These are phyloP conservation scores for Didymella sp. DNA, from an alignment of 2,329 filamentous ascomycete species.

Conservation along the genomic window DNA sequence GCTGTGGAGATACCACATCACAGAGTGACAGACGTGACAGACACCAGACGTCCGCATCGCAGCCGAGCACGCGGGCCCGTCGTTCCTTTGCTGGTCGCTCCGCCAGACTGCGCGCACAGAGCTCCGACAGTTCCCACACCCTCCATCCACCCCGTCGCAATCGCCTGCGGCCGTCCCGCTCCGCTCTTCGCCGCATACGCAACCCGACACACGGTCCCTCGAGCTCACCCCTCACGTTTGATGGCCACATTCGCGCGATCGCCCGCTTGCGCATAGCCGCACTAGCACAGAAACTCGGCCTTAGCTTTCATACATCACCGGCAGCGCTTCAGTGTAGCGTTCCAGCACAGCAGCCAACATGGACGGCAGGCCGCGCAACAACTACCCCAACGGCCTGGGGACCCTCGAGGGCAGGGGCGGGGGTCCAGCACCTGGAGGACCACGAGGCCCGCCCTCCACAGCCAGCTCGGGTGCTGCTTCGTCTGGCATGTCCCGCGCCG, in stretches of 20 bases:
- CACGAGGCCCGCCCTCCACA: slow-evolving; percentile 37
- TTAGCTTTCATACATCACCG: neutral
- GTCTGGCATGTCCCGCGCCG: slow-evolving; percentile 63
- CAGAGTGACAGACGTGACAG: neutral
- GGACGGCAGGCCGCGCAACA: slow-evolving; percentile 45
- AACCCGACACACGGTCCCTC: slow-evolving; percentile 23
- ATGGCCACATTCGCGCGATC: slow-evolving; percentile 30
- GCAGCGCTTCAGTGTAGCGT: slow-evolving; percentile 13
- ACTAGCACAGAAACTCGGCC: slow-evolving; percentile 6
- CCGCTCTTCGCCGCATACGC: slow-evolving; percentile 11
- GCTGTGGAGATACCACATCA: slow-evolving; percentile 21
- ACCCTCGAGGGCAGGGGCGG: slow-evolving; percentile 29
- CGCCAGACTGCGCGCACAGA: neutral
- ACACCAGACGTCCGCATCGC: slow-evolving; percentile 28
- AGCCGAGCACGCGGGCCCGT: slow-evolving; percentile 17
- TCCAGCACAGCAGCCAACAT: slow-evolving; percentile 27
- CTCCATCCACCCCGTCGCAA: neutral
- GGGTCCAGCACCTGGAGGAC: slow-evolving; percentile 36
- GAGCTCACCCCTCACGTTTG: slow-evolving; percentile 23
- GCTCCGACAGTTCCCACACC: neutral
- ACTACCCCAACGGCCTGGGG: slow-evolving; percentile 40
- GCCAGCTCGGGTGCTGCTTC: slow-evolving; percentile 35
- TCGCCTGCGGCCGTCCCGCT: neutral
- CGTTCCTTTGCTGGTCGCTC: neutral
- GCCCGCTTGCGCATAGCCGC: slow-evolving; percentile 27